Percentiles rank a stretch among this genome's conserved stretches.
phyloP scores from a whole-genome alignment of 2,329 filamentous ascomycete species.

The Clonostachys rosea region DNA sequence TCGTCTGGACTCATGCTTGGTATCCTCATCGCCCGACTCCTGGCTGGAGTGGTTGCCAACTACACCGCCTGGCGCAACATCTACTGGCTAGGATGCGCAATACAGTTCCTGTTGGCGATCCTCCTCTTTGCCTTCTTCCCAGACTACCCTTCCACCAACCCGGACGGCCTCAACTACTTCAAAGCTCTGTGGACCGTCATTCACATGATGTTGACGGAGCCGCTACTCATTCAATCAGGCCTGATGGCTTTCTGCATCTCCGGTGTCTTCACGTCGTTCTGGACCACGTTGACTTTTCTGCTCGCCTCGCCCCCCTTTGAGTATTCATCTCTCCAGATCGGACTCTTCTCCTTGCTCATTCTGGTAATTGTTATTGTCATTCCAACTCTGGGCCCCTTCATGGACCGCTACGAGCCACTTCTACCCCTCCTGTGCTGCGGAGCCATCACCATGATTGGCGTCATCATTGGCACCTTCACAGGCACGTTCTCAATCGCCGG shows the following conservation, averaged over 20 bases:
- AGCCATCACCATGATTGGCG: conserved; percentile 52
- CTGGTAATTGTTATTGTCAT: conserved; percentile 63
- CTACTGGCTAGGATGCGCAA: conserved; percentile 71
- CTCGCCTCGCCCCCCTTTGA: conserved; percentile 65
- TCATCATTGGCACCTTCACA: conserved; percentile 64
- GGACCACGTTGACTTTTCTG: conserved; percentile 72
- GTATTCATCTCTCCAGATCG: conserved; percentile 64
- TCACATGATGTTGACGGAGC: conserved; percentile 58
- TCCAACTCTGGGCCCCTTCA: conserved; percentile 63
- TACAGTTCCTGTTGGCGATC: conserved; percentile 63
- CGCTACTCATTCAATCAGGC: conserved; percentile 65
- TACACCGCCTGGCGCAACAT: conserved; percentile 72
- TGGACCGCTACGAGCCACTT: conserved; percentile 66
- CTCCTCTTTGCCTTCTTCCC: conserved; percentile 72
- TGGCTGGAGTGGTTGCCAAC: conserved; percentile 71
- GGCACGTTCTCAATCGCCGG: conserved; percentile 64
- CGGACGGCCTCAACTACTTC: conserved; percentile 58
- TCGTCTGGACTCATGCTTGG: conserved; percentile 72
- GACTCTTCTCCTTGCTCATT: conserved; percentile 75
- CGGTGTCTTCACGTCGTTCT: conserved; percentile 46
- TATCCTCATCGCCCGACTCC: conserved; percentile 69
- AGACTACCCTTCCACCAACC: conserved; percentile 74
- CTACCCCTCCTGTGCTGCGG: conserved; percentile 63
- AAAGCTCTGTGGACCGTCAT: conserved; percentile 61
- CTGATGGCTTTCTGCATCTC: conserved; percentile 59